phyloP scores from a whole-genome alignment of 176 grass and related monocot species.

The Ensete glaucum region DNA sequence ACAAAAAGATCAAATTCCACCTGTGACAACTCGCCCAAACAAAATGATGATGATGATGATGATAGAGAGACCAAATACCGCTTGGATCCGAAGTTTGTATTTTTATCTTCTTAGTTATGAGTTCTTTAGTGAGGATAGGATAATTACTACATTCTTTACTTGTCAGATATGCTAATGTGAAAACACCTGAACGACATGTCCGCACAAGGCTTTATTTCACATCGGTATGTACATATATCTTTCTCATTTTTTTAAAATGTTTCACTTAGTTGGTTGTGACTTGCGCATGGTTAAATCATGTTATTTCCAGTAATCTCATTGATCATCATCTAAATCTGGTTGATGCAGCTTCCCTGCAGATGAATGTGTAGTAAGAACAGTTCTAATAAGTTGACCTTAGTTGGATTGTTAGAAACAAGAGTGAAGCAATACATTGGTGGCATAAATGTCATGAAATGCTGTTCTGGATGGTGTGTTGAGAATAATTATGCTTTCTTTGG shows the following conservation, averaged over 20 bases:
- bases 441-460: no score
- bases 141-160: conserved; percentile 23
- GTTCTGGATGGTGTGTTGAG: no score
- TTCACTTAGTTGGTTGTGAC: not conserved
- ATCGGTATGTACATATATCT: conserved; percentile 49
- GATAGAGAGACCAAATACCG: conserved; percentile 93
- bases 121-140: conserved; percentile 11
- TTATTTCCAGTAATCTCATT: not conserved
- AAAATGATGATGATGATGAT: conserved; percentile 42
- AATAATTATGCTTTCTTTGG: no score
- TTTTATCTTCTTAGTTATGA: conserved; percentile 7
- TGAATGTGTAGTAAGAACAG: no score
- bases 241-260: conserved; percentile 21
- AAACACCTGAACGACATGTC: conserved; percentile 78
- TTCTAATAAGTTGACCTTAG: no score
- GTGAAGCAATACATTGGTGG: no score
- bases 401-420: no score
- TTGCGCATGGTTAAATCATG: not conserved
- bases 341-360: no score
- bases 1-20: conserved; percentile 33
- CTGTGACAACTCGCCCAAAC: conserved; percentile 36
- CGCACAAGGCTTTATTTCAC: conserved; percentile 99
- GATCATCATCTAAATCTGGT: no score
- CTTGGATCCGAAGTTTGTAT: conserved; percentile 84
- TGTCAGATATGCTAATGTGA: conserved; percentile 92